These are phyloP conservation scores for Adansonia grandidieri DNA, from an alignment of 441 rosid species.

Conservation along the genomic window DNA sequence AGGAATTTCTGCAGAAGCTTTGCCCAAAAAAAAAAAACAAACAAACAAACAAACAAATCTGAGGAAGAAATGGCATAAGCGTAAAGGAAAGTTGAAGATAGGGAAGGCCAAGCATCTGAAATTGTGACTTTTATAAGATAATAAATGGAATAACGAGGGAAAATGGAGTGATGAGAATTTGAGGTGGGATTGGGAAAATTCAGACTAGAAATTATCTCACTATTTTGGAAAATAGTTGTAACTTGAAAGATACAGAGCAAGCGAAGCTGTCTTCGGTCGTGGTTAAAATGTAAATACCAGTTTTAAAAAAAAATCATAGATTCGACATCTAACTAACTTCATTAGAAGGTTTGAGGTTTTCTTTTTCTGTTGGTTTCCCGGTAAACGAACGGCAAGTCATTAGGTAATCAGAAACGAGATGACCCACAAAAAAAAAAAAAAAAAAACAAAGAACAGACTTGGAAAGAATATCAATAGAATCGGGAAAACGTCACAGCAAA, in stretches of 20 bases:
- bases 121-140: not conserved
- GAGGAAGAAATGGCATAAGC: not conserved
- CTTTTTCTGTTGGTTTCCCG: not conserved
- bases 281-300: not conserved
- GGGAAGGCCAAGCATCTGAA: not conserved
- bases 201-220: conserved; percentile 17
- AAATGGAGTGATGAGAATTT: conserved; percentile 4
- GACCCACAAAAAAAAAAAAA: not conserved
- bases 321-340: not conserved
- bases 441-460: not conserved
- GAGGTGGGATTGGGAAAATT: not conserved
- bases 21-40: not conserved
- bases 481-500: not conserved
- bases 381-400: conserved; percentile 3
- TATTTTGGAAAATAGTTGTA: not conserved
- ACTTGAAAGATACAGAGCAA: not conserved
- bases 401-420: not conserved
- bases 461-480: not conserved
- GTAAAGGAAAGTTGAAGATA: conserved; percentile 9
- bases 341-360: not conserved
- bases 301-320: not conserved
- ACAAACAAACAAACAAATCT: too few species aligned
- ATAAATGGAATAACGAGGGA: not conserved
- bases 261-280: not conserved
- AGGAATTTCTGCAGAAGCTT: not conserved